Base-by-base conservation (phyloP, 2,329 filamentous ascomycete species). In the Aureobasidium sp. region DNA sequence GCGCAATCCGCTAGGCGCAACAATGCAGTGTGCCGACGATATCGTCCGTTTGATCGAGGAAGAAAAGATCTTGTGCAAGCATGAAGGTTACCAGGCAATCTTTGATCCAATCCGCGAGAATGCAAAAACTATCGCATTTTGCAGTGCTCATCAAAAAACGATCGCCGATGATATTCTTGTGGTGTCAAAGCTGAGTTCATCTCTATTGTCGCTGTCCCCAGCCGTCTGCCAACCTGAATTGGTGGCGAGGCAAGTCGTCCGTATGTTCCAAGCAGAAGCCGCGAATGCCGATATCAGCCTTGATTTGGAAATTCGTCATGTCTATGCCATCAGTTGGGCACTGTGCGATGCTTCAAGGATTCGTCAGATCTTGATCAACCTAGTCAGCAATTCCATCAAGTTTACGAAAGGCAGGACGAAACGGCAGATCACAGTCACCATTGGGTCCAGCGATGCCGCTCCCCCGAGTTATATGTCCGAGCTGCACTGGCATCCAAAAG, bases 111-210 rank as follows among this genome's bases (percentile, higher is more conserved):
- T 62, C 13, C 43, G 45, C 10, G 43, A 62, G 5, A 62, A 48
- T 10, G 58, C 58, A 15, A 45, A 62, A 33, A 62, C 58, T 5
- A 62, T 62, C 9, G 31, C 45, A 11, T 62, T 62, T 23, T 62
- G 58, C 33, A 51, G 40, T 36, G 42, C 58, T 40, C 58, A 62
- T 23, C 58, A 62, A 11, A 62, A 62, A n/a, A 33, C 40, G 8
- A 50, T 62, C n/a, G 53, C 53, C n/a, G 81, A 84, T 67, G 82
- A 84, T 64, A 76, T 84, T 9, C 72, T 84, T 1, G 82, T 80
- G 0, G 70, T 83, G 15, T 80, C 77, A 45, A 83, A 83, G 60
- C 76, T 84, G 20, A 81, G 83, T 45, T 81, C 80, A 0, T 79
- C 77, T 67, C 74, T 83, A 4, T 70, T 84, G 1, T 72, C 72